A percentile compares a stretch with the other conserved stretches of the same genome.
Evolutionary conservation across 306 rosid species (phyloP).

Genomic region (Glycine soja): DNA sequence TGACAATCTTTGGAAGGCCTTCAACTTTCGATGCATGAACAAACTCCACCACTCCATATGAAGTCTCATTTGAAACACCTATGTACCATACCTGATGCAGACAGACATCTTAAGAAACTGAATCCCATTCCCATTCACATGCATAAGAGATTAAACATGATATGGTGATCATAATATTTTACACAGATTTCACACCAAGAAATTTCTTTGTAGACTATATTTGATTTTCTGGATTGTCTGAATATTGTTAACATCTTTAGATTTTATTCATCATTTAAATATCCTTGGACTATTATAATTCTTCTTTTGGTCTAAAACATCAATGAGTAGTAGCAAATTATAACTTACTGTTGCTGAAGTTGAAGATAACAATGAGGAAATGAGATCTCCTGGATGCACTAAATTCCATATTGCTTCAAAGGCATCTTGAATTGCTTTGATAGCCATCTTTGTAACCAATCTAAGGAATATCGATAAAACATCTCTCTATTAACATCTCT

Average conservation of each 20-base stretch:
- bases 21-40: slow-evolving; percentile 78
- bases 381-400: too few relatives aligned
- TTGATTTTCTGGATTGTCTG: background rate
- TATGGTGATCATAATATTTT: slow-evolving; percentile 23
- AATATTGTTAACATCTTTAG: slow-evolving; percentile 1
- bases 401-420: too few relatives aligned
- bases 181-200: background rate
- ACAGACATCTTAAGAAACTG: slow-evolving; percentile 36
- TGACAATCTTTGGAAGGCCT: slow-evolving; percentile 93
- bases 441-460: too few relatives aligned
- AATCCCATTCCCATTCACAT: slow-evolving; percentile 24
- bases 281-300: slow-evolving; percentile 7
- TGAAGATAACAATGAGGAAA: too few relatives aligned
- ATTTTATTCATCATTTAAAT: background rate
- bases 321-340: too few relatives aligned
- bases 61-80: slow-evolving; percentile 95
- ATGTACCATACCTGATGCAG: slow-evolving; percentile 75
- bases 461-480: too few relatives aligned
- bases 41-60: slow-evolving; percentile 96
- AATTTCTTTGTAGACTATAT: background rate
- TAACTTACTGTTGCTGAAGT: too few relatives aligned
- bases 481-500: too few relatives aligned
- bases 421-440: too few relatives aligned
- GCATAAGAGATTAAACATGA: slow-evolving; percentile 42
- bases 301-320: too few relatives aligned